Base-by-base conservation (phyloP, 2,329 filamentous ascomycete genomes). In the Monilinia fructigena region DNA sequence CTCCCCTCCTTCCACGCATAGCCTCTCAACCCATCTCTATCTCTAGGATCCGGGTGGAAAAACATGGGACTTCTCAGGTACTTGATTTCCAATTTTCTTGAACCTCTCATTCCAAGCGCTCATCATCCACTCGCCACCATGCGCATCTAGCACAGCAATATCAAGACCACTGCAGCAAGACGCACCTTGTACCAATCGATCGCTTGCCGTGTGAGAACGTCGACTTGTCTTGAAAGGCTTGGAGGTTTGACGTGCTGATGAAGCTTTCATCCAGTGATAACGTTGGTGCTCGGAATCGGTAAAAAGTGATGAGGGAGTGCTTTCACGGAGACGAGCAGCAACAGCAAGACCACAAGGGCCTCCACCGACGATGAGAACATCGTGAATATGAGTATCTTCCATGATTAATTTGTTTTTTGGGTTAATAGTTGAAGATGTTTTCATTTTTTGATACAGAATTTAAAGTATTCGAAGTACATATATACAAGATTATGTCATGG, bases 241-340 rank as follows among this genome's bases (percentile, higher is more conserved):
- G 11, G 63, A 65, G 76, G 82, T 68, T 78, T 80, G 67, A 79
- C 78, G 69, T 81, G 80, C 72, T 86, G 88, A 68, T 89, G 81
- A 76, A 87, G 85, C 40, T 85, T 83, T 38, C 82, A 82, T 38
- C 88, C 90, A 93, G 76, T 91, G 86, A 75, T 91, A 94, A 2
- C 91, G 83, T 53, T 89, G 86, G 73, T 94, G 90, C 74, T 94
- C 91, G 71, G 91, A 89, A 74, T 94, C 90, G 0, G 91, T 93
- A 77, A 94, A 94, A 63, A 93, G 85, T 1, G 91, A 90, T 0
- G 89, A 91, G 0, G 91, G 91, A 0, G 89, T 90, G 65, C 83
- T 82, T 77, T 94, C 91, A 53, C 85, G 83, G 1, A 94, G 82
- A 4, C 91, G 84, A 1, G 90, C 86, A 11, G 91, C 89, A 7